These are phyloP conservation scores for Venturia carpophila DNA, from an alignment of 2,329 filamentous ascomycete species.

Conservation along the genomic window DNA sequence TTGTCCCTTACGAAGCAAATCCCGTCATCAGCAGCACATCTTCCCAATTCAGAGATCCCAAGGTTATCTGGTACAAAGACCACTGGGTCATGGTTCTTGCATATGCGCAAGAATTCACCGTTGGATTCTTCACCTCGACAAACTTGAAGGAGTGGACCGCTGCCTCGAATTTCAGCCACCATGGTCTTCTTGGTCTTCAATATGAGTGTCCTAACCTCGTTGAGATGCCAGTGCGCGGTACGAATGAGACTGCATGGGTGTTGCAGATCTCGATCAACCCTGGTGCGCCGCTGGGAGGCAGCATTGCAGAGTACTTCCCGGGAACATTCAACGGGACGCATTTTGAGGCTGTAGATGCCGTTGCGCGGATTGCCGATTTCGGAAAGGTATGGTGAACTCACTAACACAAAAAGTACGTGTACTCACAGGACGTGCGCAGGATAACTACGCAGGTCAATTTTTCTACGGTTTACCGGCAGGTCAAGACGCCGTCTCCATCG, in stretches of 20 bases:
- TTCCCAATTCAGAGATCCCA: slow-evolving; percentile 56
- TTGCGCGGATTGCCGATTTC: slow-evolving; percentile 39
- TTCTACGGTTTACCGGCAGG: slow-evolving; percentile 41
- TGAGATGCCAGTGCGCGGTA: slow-evolving; percentile 43
- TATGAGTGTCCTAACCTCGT: slow-evolving; percentile 60
- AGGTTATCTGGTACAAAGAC: slow-evolving; percentile 51
- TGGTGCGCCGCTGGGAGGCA: slow-evolving; percentile 50
- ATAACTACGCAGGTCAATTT: slow-evolving; percentile 52
- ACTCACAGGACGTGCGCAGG: slow-evolving; percentile 22
- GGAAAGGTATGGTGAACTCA: slow-evolving; percentile 27
- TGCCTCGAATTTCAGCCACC: slow-evolving; percentile 50
- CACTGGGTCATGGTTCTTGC: slow-evolving; percentile 53
- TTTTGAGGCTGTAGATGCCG: slow-evolving; percentile 41
- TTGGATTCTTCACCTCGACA: slow-evolving; percentile 55
- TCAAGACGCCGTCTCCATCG: slow-evolving; percentile 41
- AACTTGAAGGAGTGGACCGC: slow-evolving; percentile 53
- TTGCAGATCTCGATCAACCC: slow-evolving; percentile 50
- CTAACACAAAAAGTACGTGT: too few species aligned
- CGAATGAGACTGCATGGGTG: slow-evolving; percentile 37
- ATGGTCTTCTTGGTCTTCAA: slow-evolving; percentile 47
- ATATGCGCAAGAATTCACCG: slow-evolving; percentile 47
- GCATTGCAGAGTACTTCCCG: slow-evolving; percentile 48
- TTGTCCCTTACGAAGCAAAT: slow-evolving; percentile 51
- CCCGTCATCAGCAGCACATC: slow-evolving; percentile 51
- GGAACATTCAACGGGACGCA: slow-evolving; percentile 59